Base-by-base conservation (phyloP, 2,329 filamentous ascomycete genomes). In the Aspergillus floridensis region DNA sequence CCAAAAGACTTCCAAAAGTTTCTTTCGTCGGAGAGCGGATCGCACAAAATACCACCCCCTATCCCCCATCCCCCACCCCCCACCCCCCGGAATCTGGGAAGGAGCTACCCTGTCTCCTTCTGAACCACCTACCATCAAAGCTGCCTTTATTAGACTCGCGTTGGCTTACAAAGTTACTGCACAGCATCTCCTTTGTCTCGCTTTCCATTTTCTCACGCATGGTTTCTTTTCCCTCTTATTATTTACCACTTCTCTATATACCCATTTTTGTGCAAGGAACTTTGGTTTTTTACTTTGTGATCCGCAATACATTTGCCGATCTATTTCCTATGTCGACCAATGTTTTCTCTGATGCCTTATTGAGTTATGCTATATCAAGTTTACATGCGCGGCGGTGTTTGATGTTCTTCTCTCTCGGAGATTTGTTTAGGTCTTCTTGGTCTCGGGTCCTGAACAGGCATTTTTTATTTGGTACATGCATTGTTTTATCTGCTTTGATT, bases 111-210 rank as follows among this genome's bases (percentile, higher is more conserved):
- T 44, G 14, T 44, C 16, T 19, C 14, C 16, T 16, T 44, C 14
- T 19, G 16, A 6, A 16, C 16, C 16, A 8, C 38, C 38, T 44
- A 6, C 6, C 38, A 44, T 35, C 32, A 19, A 7, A 44, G 38
- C 38, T 44, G 16, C 26, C 26, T 32, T 55, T 31, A 5, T 19
- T 48, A 35, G 14, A 26, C 29, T 55, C 32, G 29, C 41, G 26
- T 55, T n/a, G 46, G 53, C 47, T 41, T 31, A 12, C 5, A 29
- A 8, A 8, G 26, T 55, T 10, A 47, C 41, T 47, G 21, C 41
- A 55, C 31, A 48, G 14, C 29, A 55, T 55, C 12, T 55, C 53
- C 24, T 55, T 48, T 55, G 35, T 54, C 31, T 10, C n/a, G 14
- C 2, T n/a, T 16, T 47, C 10, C 19, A 2, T 21, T 35, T 8